Evolutionary conservation across 2,329 filamentous ascomycete species (phyloP), one percentile per base, ranked within the genome.

Genomic region (Calcarisporium arbuscula): DNA sequence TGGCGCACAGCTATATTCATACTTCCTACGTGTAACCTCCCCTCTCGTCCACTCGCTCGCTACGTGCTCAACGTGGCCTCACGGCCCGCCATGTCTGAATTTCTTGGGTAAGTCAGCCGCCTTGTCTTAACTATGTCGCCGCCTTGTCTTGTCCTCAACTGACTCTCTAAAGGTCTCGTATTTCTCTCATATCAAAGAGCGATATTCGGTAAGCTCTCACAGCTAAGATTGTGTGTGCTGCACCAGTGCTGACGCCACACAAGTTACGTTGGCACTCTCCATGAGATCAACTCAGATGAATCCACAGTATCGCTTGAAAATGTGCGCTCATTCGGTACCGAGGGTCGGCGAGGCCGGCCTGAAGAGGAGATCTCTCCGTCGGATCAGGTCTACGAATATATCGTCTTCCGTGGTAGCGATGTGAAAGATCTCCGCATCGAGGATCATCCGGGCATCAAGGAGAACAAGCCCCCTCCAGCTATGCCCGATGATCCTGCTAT

Each of bases 361-460:
- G 76, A 82, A 14, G 85, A 94, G 45, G 89, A 95, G 64, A 84
- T 95, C 39, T 67, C 83, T 23, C 76, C 87, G 4, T 90, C 86
- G 21, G 82, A 92, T 42, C 85, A 85, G 57, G 76, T 95, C 54
- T 98, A 95, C 69, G 92, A 96, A 59, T 96, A 95, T 67, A 96
- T 98, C 55, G 88, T 98, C 46, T 98, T 98, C 64, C 83, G 90
- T 41, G 92, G 92, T 50, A 95, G 87, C 61, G 92, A 98, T 69
- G 92, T 98, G 56, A 98, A 98, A 66, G 92, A 98, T 61, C 73
- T 98, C 52, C 85, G 87, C 52, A 90, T 98, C 53, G 89, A 95
- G 54, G 84, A 95, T 51, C 76, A 81, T 29, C 78, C 84, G 26
- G 76, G 79, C 49, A 77, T 78, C 51, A 80, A 85, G 59, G 79